A percentile compares a stretch with the other conserved stretches of the same genome.
phyloP scores from a whole-genome alignment of 257 asterid genomes.

The Jaltomata sinuosa region DNA sequence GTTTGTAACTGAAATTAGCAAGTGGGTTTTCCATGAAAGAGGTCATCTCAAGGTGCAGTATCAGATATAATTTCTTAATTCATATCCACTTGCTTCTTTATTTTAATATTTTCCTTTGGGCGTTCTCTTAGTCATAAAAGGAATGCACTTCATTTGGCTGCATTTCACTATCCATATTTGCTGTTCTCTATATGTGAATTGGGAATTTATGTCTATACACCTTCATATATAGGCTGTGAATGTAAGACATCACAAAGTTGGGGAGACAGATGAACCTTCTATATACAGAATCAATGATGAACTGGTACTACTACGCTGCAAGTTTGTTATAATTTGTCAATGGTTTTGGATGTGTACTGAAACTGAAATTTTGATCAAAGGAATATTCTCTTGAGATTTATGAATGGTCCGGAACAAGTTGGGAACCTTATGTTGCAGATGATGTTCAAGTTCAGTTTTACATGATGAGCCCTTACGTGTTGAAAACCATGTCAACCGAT shows the following conservation, averaged over 20 bases:
- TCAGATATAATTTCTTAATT: background rate
- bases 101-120: background rate
- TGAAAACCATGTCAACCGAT: slow-evolving; percentile 74
- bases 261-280: slow-evolving; percentile 65
- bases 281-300: slow-evolving; percentile 76
- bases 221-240: slow-evolving; percentile 48
- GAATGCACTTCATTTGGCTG: background rate
- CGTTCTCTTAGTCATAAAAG: background rate
- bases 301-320: slow-evolving; percentile 41
- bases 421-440: slow-evolving; percentile 74
- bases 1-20: slow-evolving; percentile 64
- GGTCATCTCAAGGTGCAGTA: slow-evolving; percentile 74
- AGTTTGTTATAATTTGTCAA: background rate
- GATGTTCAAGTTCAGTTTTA: slow-evolving; percentile 85
- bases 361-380: slow-evolving; percentile 18
- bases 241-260: slow-evolving; percentile 65
- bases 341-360: slow-evolving; percentile 1
- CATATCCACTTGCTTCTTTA: background rate
- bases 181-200: background rate
- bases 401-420: slow-evolving; percentile 73
- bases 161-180: background rate
- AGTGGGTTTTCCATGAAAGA: slow-evolving; percentile 89
- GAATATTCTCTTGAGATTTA: slow-evolving; percentile 63
- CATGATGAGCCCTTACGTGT: slow-evolving; percentile 90
- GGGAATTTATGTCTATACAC: background rate